A percentile compares a stretch with the other conserved stretches of the same genome.
Evolutionary conservation across 202 grass and related monocot genomes (phyloP).

Genomic region (Brachypodium distachyon): DNA sequence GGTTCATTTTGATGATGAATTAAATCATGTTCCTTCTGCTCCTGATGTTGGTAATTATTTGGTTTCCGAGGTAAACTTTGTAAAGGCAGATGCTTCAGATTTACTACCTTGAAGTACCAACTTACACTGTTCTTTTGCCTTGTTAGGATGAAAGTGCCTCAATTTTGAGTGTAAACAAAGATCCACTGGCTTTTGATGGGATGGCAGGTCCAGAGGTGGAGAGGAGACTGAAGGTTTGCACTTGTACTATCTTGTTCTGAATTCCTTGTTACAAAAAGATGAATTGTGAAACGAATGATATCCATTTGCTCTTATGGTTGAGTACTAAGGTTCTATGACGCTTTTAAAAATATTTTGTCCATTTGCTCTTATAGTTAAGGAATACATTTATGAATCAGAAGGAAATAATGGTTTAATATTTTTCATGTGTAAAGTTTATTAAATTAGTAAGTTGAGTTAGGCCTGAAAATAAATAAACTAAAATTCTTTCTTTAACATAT

Average conservation of each 20-base stretch:
- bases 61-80: conserved; percentile 60
- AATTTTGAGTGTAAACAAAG: conserved; percentile 45
- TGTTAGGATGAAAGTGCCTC: conserved; percentile 51
- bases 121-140: not conserved
- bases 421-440: not conserved
- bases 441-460: not conserved
- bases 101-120: not conserved
- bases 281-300: not conserved
- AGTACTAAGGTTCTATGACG: not conserved
- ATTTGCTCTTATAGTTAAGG: not conserved
- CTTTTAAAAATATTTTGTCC: not conserved
- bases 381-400: not conserved
- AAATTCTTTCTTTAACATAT: not conserved
- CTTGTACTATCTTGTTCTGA: not conserved
- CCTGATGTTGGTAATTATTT: conserved; percentile 75
- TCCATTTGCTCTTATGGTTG: not conserved
- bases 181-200: conserved; percentile 45
- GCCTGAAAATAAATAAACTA: not conserved
- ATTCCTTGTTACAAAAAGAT: not conserved
- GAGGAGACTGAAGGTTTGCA: conserved; percentile 56
- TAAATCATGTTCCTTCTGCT: conserved; percentile 43
- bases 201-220: conserved; percentile 56
- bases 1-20: conserved; percentile 56
- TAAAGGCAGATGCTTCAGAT: conserved; percentile 3
- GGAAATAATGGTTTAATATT: not conserved